These are phyloP conservation scores for Oryza brachyantha DNA, from an alignment of 176 grass and related monocot species.

Conservation along the genomic window DNA sequence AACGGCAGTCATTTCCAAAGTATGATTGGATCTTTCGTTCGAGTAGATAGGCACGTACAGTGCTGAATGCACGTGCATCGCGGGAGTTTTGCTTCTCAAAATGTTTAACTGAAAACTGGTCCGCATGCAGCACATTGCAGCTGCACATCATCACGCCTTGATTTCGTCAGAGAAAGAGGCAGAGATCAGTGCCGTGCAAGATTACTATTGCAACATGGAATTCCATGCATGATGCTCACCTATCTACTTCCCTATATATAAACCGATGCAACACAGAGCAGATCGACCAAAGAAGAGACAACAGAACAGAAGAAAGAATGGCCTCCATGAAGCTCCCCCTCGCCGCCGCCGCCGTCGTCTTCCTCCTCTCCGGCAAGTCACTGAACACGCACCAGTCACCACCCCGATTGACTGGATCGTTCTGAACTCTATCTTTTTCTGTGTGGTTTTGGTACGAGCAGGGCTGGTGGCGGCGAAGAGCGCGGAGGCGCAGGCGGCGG, in stretches of 20 bases:
- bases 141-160: neutral
- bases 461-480: neutral
- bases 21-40: neutral
- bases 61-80: neutral
- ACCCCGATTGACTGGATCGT: neutral
- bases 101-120: neutral
- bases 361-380: constrained; percentile 29
- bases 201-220: neutral
- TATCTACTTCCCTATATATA: neutral
- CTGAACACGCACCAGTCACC: no score
- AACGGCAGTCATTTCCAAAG: neutral
- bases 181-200: neutral
- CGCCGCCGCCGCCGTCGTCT: constrained; percentile 34
- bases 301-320: neutral
- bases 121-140: neutral
- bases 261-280: neutral
- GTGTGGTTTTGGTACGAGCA: neutral
- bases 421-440: neutral
- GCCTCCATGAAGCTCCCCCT: constrained; percentile 32
- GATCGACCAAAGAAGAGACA: neutral
- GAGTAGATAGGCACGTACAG: neutral
- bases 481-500: neutral
- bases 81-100: neutral
- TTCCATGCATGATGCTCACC: neutral
- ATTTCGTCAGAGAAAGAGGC: neutral